Percentiles rank a stretch among this genome's conserved stretches.
Evolutionary conservation across 805 yeast species (phyloP).

Genomic region (Blastobotrys mokoenaii): DNA sequence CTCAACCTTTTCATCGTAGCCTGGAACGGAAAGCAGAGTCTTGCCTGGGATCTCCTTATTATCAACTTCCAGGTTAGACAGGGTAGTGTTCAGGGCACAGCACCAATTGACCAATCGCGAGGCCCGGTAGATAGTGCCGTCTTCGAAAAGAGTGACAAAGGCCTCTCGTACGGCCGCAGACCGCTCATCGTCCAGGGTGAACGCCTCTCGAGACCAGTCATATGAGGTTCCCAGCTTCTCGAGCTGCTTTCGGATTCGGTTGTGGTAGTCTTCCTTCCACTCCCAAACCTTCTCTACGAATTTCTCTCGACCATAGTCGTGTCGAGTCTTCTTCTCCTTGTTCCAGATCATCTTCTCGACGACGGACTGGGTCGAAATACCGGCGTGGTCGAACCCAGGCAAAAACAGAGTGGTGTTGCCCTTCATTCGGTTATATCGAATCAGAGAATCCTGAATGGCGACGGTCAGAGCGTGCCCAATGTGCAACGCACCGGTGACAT

Average conservation of each 20-base stretch:
- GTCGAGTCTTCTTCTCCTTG: conserved; percentile 79
- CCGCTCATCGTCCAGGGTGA: conserved; percentile 76
- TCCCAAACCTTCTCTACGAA: conserved; percentile 90
- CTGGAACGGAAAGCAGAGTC: conserved; percentile 77
- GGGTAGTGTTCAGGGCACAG: conserved; percentile 85
- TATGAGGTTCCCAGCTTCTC: conserved; percentile 90
- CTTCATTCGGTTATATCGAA: conserved; percentile 93
- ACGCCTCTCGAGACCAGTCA: conserved; percentile 92
- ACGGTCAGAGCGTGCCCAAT: conserved; percentile 97
- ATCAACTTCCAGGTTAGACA: conserved; percentile 93
- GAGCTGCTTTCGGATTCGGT: conserved; percentile 76
- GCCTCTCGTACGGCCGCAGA: conserved; percentile 82
- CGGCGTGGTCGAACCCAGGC: conserved; percentile 99
- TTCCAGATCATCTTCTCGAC: conserved; percentile 95
- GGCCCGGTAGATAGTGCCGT: conserved; percentile 92
- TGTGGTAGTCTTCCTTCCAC: conserved; percentile 94
- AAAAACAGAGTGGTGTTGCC: conserved; percentile 88
- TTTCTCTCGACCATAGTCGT: conserved; percentile 88
- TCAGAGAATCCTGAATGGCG: conserved; percentile 86
- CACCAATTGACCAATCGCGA: conserved; percentile 94
- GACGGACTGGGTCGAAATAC: conserved; percentile 97
- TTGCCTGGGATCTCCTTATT: conserved; percentile 81
- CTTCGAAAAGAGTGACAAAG: conserved; percentile 84
- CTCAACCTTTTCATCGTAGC: conserved; percentile 82
- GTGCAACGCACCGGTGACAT: conserved; percentile 96